Evolutionary conservation across 805 yeast species (phyloP), one percentile per base, ranked within the genome.

Genomic region (Grigorovia yakushimaensis): DNA sequence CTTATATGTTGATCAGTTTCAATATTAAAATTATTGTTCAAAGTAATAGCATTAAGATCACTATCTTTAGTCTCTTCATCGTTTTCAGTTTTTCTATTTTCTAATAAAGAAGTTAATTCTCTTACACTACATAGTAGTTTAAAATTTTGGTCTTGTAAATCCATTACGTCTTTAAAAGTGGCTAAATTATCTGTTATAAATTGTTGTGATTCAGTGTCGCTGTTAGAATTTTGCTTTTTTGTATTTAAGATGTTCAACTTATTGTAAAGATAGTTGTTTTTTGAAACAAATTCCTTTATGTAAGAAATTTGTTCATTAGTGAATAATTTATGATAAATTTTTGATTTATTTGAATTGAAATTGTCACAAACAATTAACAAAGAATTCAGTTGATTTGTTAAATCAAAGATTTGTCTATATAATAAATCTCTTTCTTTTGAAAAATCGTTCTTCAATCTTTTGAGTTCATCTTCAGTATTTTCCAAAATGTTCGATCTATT

Each of bases 381-480:
- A 44, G 73, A 75, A 55, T 85, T 85, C 18, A 91, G 73, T 61
- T 91, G 98, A 39, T 80, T 77, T 5, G 91, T 83, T 39, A 89
- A 68, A 59, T 89, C 97, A 27, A 70, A 67, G 39, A 81, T 75
- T 54, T 81, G 36, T 21, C 39, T 40, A 17, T 15, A 19, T 17
- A 45, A 45, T n/a, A 24, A 21, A 20, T 43, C 22, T n/a, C 11
- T 37, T 35, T 13, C 77, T 48, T 73, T 76, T 20, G 71, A 48
- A 21, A 67, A 59, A 19, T 66, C 62, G 1, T 51, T 38, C 64
- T 73, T 56, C 57, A 69, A 55, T 24, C 61, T 58, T 22, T 49
- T 47, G 1, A 63, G 35, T 44, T 55, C 52, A 4, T 43, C 33
- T 1, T 51, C 27, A 6, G 54, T 33, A 8, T 55, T 52, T 6